Conservation (phyloP, 805 yeast species). For the Ogataea minuta region DNA sequence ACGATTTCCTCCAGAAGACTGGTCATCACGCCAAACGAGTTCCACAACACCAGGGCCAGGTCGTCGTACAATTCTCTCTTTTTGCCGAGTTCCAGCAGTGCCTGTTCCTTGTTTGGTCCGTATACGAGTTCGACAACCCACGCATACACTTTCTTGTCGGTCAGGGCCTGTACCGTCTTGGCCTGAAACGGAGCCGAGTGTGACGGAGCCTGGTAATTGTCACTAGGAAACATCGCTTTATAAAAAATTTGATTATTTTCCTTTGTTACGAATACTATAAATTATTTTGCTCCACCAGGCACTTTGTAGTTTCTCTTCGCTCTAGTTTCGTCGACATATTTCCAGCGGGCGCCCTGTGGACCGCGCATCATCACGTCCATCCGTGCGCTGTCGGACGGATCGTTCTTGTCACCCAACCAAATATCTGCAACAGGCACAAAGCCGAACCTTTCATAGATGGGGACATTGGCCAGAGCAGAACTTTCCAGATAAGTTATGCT, state of each 20-base stretch:
- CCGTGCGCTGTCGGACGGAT: slow-evolving; percentile 32
- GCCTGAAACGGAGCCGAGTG: slow-evolving; percentile 9
- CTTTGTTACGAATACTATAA: neutral
- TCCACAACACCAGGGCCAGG: slow-evolving; percentile 89
- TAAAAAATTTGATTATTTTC: slow-evolving; percentile 10
- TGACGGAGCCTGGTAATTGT: neutral
- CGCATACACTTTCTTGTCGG: slow-evolving; percentile 79
- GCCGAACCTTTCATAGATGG: slow-evolving; percentile 53
- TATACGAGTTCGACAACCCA: slow-evolving; percentile 90
- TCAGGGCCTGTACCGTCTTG: slow-evolving; percentile 41
- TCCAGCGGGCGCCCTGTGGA: slow-evolving; percentile 33
- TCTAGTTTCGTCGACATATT: slow-evolving; percentile 27
- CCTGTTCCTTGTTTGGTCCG: slow-evolving; percentile 91
- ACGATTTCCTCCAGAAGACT: slow-evolving; percentile 85
- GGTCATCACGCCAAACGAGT: slow-evolving; percentile 95
- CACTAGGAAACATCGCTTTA: slow-evolving; percentile 8
- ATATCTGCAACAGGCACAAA: slow-evolving; percentile 50
- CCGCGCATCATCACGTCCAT: slow-evolving; percentile 42
- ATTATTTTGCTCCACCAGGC: slow-evolving; percentile 21
- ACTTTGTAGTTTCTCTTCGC: slow-evolving; percentile 24
- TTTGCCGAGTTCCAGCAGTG: slow-evolving; percentile 86
- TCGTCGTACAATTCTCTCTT: slow-evolving; percentile 94
- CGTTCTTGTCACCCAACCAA: slow-evolving; percentile 36
- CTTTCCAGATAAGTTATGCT: slow-evolving; percentile 50
- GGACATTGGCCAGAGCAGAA: slow-evolving; percentile 44